Evolutionary conservation across 371 early-diverging fungal species (phyloP).

Genomic region (Blakeslea trispora): DNA sequence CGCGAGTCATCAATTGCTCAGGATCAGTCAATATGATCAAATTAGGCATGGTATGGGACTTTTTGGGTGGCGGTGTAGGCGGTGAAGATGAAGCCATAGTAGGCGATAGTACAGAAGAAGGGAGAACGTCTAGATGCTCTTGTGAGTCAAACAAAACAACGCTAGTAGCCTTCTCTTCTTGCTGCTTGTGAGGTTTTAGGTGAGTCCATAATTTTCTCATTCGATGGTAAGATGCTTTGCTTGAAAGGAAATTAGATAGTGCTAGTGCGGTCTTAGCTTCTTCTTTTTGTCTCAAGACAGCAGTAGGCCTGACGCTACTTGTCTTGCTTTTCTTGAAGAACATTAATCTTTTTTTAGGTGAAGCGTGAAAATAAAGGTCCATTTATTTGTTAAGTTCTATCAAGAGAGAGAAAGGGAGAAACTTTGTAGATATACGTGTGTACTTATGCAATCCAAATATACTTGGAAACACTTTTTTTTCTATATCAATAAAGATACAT

Average conservation of each 20-base stretch:
- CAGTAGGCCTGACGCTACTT: slow-evolving; percentile 2
- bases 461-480: too few species aligned
- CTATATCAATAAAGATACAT: too few species aligned
- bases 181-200: slow-evolving; percentile 3
- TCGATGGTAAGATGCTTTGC: slow-evolving; percentile 1
- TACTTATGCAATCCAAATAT: too few species aligned
- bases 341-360: slow-evolving; percentile 11
- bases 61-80: slow-evolving; percentile 19
- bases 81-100: not conserved
- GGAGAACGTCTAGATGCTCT: slow-evolving; percentile 5
- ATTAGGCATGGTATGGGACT: slow-evolving; percentile 17
- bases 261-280: too few species aligned
- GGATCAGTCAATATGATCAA: not conserved
- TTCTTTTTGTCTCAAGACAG: not conserved
- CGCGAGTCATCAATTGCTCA: slow-evolving; percentile 9
- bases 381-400: slow-evolving; percentile 6
- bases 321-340: slow-evolving; percentile 7
- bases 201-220: slow-evolving; percentile 17
- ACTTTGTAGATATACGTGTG: too few species aligned
- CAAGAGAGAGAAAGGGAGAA: not conserved
- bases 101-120: not conserved
- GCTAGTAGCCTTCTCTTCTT: not conserved
- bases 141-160: slow-evolving; percentile 16
- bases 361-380: slow-evolving; percentile 20
- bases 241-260: not conserved